A percentile compares a stretch with the other conserved stretches of the same genome.
phyloP scores from a whole-genome alignment of 169 alveolate species.

The Fabrea salina region DNA sequence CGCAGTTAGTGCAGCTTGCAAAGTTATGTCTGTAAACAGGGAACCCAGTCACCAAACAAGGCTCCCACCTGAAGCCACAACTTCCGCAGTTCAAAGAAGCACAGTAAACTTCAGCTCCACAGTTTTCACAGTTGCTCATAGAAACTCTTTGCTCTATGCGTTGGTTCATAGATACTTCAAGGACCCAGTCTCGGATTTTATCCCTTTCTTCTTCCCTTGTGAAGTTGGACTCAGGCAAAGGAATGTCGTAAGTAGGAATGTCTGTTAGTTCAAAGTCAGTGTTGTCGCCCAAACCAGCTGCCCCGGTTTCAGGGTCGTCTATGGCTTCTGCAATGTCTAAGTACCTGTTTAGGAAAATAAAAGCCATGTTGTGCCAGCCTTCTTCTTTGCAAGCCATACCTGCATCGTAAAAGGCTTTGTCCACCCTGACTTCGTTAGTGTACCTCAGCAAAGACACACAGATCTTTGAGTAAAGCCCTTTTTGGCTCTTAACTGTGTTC shows the following conservation, averaged over 20 bases:
- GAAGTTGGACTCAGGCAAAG: conserved; percentile 80
- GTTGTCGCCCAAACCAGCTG: conserved; percentile 68
- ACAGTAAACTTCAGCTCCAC: conserved; percentile 78
- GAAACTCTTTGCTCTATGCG: conserved; percentile 57
- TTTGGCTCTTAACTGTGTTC: conserved; percentile 54
- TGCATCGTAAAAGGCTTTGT: conserved; percentile 89
- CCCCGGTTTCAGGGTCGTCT: conserved; percentile 85
- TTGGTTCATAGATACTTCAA: conserved; percentile 68
- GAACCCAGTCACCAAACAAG: conserved; percentile 85
- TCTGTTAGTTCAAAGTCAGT: conserved; percentile 84
- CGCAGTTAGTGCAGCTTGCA: conserved; percentile 79
- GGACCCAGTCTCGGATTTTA: conserved; percentile 83
- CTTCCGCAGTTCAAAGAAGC: conserved; percentile 65
- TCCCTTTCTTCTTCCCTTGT: conserved; percentile 73
- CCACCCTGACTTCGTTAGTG: conserved; percentile 85
- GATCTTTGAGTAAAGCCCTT: conserved; percentile 62
- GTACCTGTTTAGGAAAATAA: conserved; percentile 85
- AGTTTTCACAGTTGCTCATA: conserved; percentile 71
- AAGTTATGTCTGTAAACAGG: conserved; percentile 72
- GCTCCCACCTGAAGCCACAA: conserved; percentile 67
- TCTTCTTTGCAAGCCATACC: conserved; percentile 85
- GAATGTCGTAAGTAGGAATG: conserved; percentile 84
- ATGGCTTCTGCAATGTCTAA: conserved; percentile 90
- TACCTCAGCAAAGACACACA: conserved; percentile 80
- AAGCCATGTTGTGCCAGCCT: conserved; percentile 84